Evolutionary conservation across 352 stramenopile species (phyloP), one percentile per base, ranked within the genome.

Genomic region (Pythium dissotocum): DNA sequence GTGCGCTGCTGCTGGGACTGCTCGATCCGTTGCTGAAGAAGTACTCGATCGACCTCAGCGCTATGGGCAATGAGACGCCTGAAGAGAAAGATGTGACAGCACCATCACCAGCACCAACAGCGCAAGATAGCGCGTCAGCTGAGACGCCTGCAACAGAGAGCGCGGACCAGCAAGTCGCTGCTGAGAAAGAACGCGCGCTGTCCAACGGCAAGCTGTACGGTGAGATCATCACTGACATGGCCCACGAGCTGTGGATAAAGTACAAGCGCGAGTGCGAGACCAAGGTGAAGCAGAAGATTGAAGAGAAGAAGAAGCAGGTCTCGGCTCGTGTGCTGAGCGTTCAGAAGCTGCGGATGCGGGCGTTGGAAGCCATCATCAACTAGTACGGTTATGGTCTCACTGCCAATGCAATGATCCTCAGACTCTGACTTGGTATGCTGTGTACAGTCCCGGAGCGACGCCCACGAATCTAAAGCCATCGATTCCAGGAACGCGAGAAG

Each of bases 231-330:
- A 90, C 84, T 9, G 74, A 87, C 36, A 66, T 92, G 58, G 85
- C 90, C 0, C 85, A 95, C 66, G 79, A 71, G 14, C 73, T 95
- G 18, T 93, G 87, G 84, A 63, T 56, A 9, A 65, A 77, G 12
- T 80, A 82, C 40, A 85, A 90, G 51, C 63, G 66, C 40, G 79
- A 88, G 24, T 87, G 82, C 52, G 78, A 89, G 8, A 35, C 65
- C 2, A 88, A 81, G 62, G 71, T 94, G 14, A 75, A 76, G 32
- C 67, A 70, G 7, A 95, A 94, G 72, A 89, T 94, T 63, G 75
- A 84, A n/a, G 87, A 95, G 51, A 95, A 95, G 62, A 69, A 88
- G 54, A 70, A 79, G 36, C 87, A 95, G 69, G 83, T 95, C 26
- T 78, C 76, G 16, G 67, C 71, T 28, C 81, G 86, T 1, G 85